Base-by-base conservation (phyloP, 345 rosid species). In the Brassica nigra region DNA sequence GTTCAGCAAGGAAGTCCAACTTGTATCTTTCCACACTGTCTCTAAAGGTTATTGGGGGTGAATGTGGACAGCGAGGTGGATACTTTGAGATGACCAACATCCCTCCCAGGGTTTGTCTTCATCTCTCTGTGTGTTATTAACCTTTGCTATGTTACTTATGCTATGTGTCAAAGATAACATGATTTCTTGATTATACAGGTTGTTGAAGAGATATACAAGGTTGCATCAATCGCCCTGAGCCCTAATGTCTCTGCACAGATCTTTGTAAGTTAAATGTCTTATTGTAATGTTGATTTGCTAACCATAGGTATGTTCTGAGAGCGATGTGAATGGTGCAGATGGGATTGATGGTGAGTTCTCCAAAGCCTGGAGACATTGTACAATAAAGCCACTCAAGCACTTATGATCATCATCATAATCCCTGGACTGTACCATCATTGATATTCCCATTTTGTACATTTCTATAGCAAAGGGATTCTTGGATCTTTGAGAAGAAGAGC, bases 1-100 rank as follows among this genome's bases (percentile, higher is more conserved):
- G 52, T 12, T 88, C 8, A 91, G 92, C 93, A 91, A 84, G 86
- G 97, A 88, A 85, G 83, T 95, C 30, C 98, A 93, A 89, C 97
- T 95, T 54, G 87, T 95, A n/a, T n/a, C n/a, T n/a, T n/a, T n/a
- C n/a, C n/a, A n/a, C n/a, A n/a, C n/a, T n/a, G 69, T 95, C 99
- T 31, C n/a, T n/a, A n/a, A n/a, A n/a, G n/a, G n/a, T n/a, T n/a
- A n/a, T n/a, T n/a, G 93, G 96, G 96, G 98, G 99, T 1, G 99
- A 95, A 88, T 95, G 99, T 55, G 99, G 98, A 78, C 99, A 93
- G 85, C 87, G 99, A 15, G 99, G 99, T 85, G 99, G 99, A 81
- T 95, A 95, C 89, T 93, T 95, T 83, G 98, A 95, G 90, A 93
- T 90, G 98, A 93, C 98, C 36, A 95, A 95, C 86, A 85, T 95